Evolutionary conservation across 805 yeast genomes (phyloP).

Genomic region (Yarrowia yakushimensis): DNA sequence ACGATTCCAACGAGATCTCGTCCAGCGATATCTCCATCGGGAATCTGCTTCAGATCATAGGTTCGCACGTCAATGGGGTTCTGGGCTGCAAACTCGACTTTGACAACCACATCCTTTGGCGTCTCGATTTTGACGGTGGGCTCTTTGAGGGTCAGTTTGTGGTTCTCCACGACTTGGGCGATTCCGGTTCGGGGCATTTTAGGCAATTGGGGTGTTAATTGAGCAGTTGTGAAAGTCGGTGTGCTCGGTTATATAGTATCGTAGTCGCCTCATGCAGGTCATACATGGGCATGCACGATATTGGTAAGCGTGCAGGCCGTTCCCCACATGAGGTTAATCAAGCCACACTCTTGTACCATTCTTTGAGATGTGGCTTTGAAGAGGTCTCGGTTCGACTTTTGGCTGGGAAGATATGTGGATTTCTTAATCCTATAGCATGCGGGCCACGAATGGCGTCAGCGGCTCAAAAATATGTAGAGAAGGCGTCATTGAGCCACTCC

Average conservation of each 20-base stretch:
- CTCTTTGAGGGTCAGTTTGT: background rate
- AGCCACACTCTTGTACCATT: background rate
- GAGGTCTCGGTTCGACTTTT: background rate
- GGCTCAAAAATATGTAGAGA: background rate
- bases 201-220: background rate
- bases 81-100: slow-evolving; percentile 23
- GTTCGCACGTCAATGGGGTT: slow-evolving; percentile 21
- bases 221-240: background rate
- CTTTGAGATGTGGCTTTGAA: background rate
- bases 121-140: slow-evolving; percentile 11
- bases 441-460: background rate
- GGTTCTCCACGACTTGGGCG: slow-evolving; percentile 18
- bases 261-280: background rate
- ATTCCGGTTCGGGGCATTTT: slow-evolving; percentile 20
- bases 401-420: too few species aligned
- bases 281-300: background rate
- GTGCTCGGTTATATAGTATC: background rate
- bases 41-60: slow-evolving; percentile 9
- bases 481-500: background rate
- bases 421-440: background rate
- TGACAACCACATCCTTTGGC: slow-evolving; percentile 2
- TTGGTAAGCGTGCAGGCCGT: slow-evolving; percentile 8
- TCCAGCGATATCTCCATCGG: slow-evolving; percentile 17
- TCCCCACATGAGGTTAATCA: slow-evolving; percentile 7
- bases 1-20: slow-evolving; percentile 11